These are phyloP conservation scores for Glycine soja DNA, from an alignment of 306 rosid genomes.

Conservation along the genomic window DNA sequence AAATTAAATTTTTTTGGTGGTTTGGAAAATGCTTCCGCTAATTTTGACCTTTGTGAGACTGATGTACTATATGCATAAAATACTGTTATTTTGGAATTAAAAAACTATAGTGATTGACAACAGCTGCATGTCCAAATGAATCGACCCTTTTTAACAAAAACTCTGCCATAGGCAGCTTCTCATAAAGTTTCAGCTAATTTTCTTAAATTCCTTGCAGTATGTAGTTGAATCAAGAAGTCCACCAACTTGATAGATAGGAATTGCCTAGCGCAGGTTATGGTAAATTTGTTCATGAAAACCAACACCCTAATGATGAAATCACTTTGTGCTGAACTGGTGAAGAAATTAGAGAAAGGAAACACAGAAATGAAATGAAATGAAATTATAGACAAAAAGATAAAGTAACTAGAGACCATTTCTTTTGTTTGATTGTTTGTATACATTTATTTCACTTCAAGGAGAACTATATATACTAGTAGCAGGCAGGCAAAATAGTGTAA, in stretches of 20 bases:
- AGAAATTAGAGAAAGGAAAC: not conserved
- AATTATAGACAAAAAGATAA: not conserved
- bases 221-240: too few relatives aligned
- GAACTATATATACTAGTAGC: not conserved
- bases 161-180: too few relatives aligned
- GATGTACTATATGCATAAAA: conserved; percentile 5
- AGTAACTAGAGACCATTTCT: too few relatives aligned
- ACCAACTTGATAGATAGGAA: not conserved
- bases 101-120: too few relatives aligned
- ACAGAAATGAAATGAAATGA: not conserved
- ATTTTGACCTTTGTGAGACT: not conserved
- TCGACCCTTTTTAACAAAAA: too few relatives aligned
- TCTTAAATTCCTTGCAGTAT: too few relatives aligned
- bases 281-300: not conserved
- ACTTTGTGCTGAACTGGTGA: not conserved
- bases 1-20: not conserved
- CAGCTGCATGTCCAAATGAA: too few relatives aligned
- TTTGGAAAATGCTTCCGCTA: not conserved
- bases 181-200: too few relatives aligned
- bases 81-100: not conserved
- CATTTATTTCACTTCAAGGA: not conserved
- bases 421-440: not conserved
- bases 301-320: not conserved
- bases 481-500: too few relatives aligned
- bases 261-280: not conserved